Evolutionary conservation across 139 green algal species (phyloP), one percentile per base, ranked within the genome.

Genomic region (Coelastrella sp.): DNA sequence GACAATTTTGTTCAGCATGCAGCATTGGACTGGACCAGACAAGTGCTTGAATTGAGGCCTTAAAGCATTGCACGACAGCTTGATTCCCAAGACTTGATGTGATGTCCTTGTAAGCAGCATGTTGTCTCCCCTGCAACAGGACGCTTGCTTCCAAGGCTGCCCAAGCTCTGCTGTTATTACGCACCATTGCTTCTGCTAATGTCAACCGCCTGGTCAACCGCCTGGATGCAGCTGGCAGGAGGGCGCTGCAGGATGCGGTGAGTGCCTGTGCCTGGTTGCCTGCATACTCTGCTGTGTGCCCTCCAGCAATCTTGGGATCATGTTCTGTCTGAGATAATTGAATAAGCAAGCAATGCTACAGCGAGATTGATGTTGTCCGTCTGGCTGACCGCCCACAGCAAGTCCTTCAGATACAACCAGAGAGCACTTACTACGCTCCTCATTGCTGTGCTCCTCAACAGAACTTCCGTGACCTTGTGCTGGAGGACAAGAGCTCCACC

Each of bases 111-210:
- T 49, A 70, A 70, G 11, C 63, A 70, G 11, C 63, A 57, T 75
- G 24, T 4, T 58, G 22, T n/a, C 6, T 84, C 6, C 15, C 65
- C 82, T 86, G 49, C n/a, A 82, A 25, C 90, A 92, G 91, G 19
- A 84, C 87, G 19, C 84, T 98, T 78, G 92, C 92, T 22, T 83
- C 88, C 6, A 91, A 95, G 19, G 92, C 95, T 0, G 94, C 93
- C 4, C 86, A 98, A 93, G 95, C 92, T 25, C 92, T 95, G 74
- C 92, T 93, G 90, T 95, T 98, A 91, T 76, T 97, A 82, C 88
- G 87, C 15, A 79, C 94, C 15, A 88, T 96, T 70, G 74, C 76
- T 7, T 70, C 82, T 25, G 82, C 91, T 84, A 94, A 94, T 89
- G 74, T 96, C 58, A 93, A 91, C 66, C 88, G 94, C 15, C 94